Conservation (phyloP, 352 stramenopile genomes). For the Phytophthora citrophthora region DNA sequence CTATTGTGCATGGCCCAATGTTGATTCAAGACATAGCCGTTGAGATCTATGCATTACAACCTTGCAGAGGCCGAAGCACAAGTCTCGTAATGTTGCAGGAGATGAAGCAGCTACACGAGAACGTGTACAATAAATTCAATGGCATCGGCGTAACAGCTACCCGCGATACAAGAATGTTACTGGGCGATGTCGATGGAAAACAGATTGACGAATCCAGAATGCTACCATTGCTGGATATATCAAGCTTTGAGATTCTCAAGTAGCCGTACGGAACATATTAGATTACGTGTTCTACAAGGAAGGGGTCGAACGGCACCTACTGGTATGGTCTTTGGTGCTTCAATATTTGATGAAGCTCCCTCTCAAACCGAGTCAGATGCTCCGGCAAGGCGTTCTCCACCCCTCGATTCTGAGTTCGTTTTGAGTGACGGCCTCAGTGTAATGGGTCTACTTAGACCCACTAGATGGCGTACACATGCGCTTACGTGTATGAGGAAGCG, state of each 20-base stretch:
- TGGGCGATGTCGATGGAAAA: not conserved
- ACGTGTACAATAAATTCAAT: conserved; percentile 15
- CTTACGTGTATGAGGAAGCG: too few relatives aligned
- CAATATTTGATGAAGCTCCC: too few relatives aligned
- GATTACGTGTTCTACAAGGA: conserved; percentile 3
- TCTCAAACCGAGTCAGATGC: too few relatives aligned
- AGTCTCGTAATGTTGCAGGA: conserved; percentile 10
- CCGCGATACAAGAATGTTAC: not conserved
- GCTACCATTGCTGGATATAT: conserved; percentile 3
- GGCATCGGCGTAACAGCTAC: not conserved
- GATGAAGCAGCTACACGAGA: not conserved
- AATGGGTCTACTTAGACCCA: too few relatives aligned
- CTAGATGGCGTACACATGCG: too few relatives aligned
- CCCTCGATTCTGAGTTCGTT: too few relatives aligned
- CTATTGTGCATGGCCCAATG: not conserved
- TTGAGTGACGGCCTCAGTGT: too few relatives aligned
- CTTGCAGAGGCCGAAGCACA: conserved; percentile 2
- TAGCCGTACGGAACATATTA: conserved; percentile 1
- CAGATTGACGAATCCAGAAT: not conserved
- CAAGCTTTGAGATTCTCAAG: conserved; percentile 3
- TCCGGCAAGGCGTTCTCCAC: too few relatives aligned
- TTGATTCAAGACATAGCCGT: conserved; percentile 5
- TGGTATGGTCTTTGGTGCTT: too few relatives aligned
- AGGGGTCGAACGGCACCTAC: not conserved
- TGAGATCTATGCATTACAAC: conserved; percentile 18